phyloP scores from a whole-genome alignment of 176 grass and related monocot species.

The Pontederia paniculata region DNA sequence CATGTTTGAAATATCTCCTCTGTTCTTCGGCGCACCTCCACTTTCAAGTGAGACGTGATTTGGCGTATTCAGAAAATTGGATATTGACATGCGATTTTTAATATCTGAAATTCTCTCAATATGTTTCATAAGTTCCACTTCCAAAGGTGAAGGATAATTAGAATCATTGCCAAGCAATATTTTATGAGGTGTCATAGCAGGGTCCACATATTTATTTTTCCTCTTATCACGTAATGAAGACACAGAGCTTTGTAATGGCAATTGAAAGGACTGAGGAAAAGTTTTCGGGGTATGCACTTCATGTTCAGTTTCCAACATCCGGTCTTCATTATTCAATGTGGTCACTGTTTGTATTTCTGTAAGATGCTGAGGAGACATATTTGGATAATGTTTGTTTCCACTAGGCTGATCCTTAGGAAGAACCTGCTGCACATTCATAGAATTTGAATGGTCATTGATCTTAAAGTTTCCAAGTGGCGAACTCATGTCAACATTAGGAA shows the following conservation, averaged over 20 bases:
- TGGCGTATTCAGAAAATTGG: constrained; percentile 28
- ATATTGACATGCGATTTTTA: constrained; percentile 22
- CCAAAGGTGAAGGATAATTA: constrained; percentile 18
- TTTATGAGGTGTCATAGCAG: constrained; percentile 21
- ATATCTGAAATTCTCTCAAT: constrained; percentile 46
- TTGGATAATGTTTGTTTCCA: constrained; percentile 18
- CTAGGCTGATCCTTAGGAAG: constrained; percentile 22
- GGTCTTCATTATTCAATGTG: constrained; percentile 18
- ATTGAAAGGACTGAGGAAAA: constrained; percentile 22
- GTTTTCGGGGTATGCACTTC: constrained; percentile 29
- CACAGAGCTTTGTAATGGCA: constrained; percentile 27
- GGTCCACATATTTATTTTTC: constrained; percentile 26
- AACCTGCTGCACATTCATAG: constrained; percentile 10
- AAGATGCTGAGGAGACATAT: constrained; percentile 12
- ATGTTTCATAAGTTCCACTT: constrained; percentile 35
- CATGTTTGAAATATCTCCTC: constrained; percentile 8
- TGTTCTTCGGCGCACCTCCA: constrained; percentile 10
- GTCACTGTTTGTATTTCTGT: constrained; percentile 9
- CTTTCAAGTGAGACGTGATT: constrained; percentile 18
- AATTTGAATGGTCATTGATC: constrained; percentile 16
- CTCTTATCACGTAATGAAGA: constrained; percentile 44
- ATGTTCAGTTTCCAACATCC: constrained; percentile 21
- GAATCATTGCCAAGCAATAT: constrained; percentile 5
- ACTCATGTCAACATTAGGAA: constrained; percentile 19
- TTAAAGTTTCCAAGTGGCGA: constrained; percentile 15